Conservation (phyloP, 768 basidiomycete species). For the Royoungia palumana region DNA sequence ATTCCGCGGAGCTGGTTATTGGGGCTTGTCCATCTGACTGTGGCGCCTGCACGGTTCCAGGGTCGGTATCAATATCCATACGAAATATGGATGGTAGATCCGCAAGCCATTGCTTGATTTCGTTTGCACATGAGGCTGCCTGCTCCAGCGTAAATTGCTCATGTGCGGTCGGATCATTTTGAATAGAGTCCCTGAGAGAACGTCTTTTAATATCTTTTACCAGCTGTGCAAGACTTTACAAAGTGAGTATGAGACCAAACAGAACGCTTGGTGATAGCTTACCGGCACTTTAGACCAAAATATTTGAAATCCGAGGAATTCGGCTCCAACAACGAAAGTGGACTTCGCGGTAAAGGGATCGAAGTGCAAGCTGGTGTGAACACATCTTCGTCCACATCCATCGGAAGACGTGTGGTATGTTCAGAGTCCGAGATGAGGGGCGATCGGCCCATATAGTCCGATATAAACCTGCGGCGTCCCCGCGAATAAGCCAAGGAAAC, state of each 20-base stretch:
- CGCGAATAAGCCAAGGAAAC: constrained; percentile 11
- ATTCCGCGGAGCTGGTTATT: constrained; percentile 12
- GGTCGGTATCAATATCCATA: constrained; percentile 38
- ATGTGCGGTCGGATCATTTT: constrained; percentile 24
- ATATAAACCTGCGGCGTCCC: constrained; percentile 51
- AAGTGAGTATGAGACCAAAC: constrained; percentile 2
- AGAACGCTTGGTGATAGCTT: constrained; percentile 14
- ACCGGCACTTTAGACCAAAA: constrained; percentile 62
- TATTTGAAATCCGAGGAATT: constrained; percentile 41
- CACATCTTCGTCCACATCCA: constrained; percentile 52
- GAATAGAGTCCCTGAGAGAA: constrained; percentile 39
- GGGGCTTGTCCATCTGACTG: constrained; percentile 7
- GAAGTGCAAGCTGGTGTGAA: constrained; percentile 47
- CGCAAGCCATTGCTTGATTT: constrained; percentile 51
- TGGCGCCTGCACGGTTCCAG: constrained; percentile 12
- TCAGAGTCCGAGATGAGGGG: constrained; percentile 54
- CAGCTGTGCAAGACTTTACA: constrained; percentile 54
- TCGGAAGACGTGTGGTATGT: constrained; percentile 55
- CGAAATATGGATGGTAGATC: constrained; percentile 50
- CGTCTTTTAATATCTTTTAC: constrained; percentile 60
- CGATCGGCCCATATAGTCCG: constrained; percentile 64
- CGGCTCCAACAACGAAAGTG: constrained; percentile 23
- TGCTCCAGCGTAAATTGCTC: constrained; percentile 54
- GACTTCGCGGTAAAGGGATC: constrained; percentile 38
- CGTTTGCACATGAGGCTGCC: constrained; percentile 53